These are phyloP conservation scores for Carnegiea gigantea DNA, from an alignment of 179 eudicot genomes.

Conservation along the genomic window DNA sequence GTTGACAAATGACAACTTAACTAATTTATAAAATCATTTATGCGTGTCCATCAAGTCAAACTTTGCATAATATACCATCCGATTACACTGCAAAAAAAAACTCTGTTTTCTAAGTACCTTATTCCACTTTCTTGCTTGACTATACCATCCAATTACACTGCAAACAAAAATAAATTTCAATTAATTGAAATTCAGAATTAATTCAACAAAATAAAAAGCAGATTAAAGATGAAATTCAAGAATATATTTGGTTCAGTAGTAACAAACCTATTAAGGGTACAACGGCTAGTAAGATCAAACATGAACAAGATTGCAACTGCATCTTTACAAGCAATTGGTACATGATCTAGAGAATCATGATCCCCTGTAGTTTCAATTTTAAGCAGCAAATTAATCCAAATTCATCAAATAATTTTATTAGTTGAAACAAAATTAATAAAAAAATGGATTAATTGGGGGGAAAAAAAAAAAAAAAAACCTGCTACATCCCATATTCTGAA, in stretches of 20 bases:
- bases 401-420: background rate
- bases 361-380: constrained; percentile 43
- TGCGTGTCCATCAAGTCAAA: background rate
- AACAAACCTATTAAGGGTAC: constrained; percentile 66
- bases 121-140: constrained; percentile 74
- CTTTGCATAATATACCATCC: background rate
- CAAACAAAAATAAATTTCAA: constrained; percentile 16
- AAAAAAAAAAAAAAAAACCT: constrained; percentile 40
- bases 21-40: background rate
- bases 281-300: constrained; percentile 90
- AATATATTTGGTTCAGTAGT: background rate
- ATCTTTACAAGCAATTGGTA: constrained; percentile 84
- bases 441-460: background rate
- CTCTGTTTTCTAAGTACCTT: constrained; percentile 36
- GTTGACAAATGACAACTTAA: background rate
- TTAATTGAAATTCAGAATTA: background rate
- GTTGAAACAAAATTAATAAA: background rate
- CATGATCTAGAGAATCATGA: constrained; percentile 52
- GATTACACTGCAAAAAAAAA: too few species aligned
- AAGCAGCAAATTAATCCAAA: background rate
- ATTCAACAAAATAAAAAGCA: background rate
- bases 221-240: background rate
- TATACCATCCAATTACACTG: constrained; percentile 83
- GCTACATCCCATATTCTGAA: constrained; percentile 93
- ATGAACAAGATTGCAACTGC: constrained; percentile 78